Evolutionary conservation across 2,329 filamentous ascomycete species (phyloP), one percentile per base, ranked within the genome.

Genomic region (Myriangium duriaei): DNA sequence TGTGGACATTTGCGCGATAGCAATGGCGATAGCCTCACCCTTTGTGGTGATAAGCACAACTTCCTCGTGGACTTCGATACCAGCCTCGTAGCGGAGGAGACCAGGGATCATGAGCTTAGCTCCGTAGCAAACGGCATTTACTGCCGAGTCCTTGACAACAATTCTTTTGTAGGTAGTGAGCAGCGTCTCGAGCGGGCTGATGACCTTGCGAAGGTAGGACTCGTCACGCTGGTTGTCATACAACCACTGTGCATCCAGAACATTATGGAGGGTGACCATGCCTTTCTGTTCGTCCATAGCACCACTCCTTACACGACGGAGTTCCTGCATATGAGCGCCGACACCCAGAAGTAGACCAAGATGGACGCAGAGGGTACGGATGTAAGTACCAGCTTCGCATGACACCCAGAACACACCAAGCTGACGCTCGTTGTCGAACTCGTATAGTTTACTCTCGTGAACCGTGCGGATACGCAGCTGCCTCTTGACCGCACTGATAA

Each of bases 101-200:
- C 91, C 91, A 34, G 91, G 91, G 64, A 96, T 81, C 91, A 96
- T 98, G 47, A 98, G 77, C 71, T 96, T 96, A 33, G 91, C 91
- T 65, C 91, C 91, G 62, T 96, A 96, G 73, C 87, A 95, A 41
- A 98, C 86, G 42, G 91, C 91, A 60, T 95, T 96, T 53, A 98
- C 87, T 17, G 83, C 83, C 53, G 80, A 87, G 60, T 93, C 91
- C 75, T 98, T 98, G 57, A 98, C 87, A 15, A 98, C 87, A 48
- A 98, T 77, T 56, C 91, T 79, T 76, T 96, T 96, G 72, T 96
- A 96, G 38, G 79, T 79, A 29, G 79, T 85, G 50, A 98, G 74
- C 35, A 98, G 77, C 40, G 80, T 88, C 72, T 98, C 91, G 14
- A 98, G 74, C 15, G 91, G 91, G 47, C 81, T 73, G 60, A 98